Conservation (phyloP, 345 rosid species). For the Microcos paniculata region DNA sequence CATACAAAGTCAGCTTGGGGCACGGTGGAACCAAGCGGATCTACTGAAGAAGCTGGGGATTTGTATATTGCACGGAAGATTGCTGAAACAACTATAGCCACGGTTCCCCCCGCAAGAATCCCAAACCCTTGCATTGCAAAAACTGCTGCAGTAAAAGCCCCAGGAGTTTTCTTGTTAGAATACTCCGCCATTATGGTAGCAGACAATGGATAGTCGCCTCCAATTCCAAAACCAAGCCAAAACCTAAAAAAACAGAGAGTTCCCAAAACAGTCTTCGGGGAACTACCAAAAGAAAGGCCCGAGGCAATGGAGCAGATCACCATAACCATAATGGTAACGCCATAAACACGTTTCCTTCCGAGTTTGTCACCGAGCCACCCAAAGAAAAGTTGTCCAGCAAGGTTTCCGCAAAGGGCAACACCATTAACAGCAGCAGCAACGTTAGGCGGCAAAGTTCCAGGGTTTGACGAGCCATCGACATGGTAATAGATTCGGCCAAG, state of each 20-base stretch:
- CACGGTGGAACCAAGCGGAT: constrained; percentile 29
- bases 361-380: constrained; percentile 24
- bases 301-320: background rate
- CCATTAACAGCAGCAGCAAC: constrained; percentile 48
- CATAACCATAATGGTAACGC: background rate
- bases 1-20: constrained; percentile 40
- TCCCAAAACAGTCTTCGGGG: constrained; percentile 1
- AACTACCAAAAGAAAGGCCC: constrained; percentile 13
- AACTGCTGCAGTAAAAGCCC: constrained; percentile 39
- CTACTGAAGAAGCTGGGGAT: constrained; percentile 18
- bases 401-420: constrained; percentile 43
- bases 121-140: constrained; percentile 52
- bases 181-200: constrained; percentile 52
- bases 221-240: constrained; percentile 25
- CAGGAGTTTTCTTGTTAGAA: constrained; percentile 42
- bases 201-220: constrained; percentile 44
- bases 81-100: constrained; percentile 33
- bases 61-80: constrained; percentile 31
- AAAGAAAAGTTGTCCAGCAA: constrained; percentile 21
- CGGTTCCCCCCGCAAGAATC: constrained; percentile 38
- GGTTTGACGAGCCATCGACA: constrained; percentile 30
- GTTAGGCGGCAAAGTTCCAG: constrained; percentile 42
- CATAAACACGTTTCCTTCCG: constrained; percentile 15
- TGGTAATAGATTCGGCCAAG: constrained; percentile 47
- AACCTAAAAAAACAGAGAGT: constrained; percentile 22